Conservation (phyloP, 345 rosid genomes). For the Crucihimalaya himalaica region DNA sequence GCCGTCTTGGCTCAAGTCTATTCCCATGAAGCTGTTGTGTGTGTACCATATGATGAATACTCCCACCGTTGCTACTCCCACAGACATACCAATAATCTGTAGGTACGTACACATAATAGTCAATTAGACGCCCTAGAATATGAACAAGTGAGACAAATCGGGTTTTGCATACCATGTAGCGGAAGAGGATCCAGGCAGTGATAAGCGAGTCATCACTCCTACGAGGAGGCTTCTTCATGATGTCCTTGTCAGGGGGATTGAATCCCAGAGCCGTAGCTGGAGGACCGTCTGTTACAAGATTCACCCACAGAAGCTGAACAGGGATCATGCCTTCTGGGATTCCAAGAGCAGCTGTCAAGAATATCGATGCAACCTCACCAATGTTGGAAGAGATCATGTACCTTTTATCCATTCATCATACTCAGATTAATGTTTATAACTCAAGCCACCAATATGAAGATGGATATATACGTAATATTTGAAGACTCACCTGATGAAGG, state of each 20-base stretch:
- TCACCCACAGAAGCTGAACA: slow-evolving; percentile 99
- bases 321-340: slow-evolving; percentile 99
- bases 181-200: slow-evolving; percentile 93
- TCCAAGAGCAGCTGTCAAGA: slow-evolving; percentile 94
- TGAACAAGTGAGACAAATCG: not conserved
- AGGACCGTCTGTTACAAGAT: slow-evolving; percentile 98
- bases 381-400: slow-evolving; percentile 99
- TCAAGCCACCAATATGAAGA: slow-evolving; percentile 16
- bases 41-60: slow-evolving; percentile 95
- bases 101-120: not conserved
- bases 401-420: slow-evolving; percentile 48
- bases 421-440: slow-evolving; percentile 46
- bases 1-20: slow-evolving; percentile 90
- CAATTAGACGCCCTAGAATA: not conserved
- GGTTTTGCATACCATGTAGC: slow-evolving; percentile 67
- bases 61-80: slow-evolving; percentile 92
- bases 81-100: slow-evolving; percentile 93
- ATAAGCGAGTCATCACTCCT: slow-evolving; percentile 91
- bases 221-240: slow-evolving; percentile 94
- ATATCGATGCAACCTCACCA: slow-evolving; percentile 97
- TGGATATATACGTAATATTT: not conserved
- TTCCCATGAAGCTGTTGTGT: slow-evolving; percentile 65
- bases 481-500: slow-evolving; percentile 77
- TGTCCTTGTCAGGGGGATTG: slow-evolving; percentile 91
- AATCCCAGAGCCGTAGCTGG: slow-evolving; percentile 99